phyloP scores from a whole-genome alignment of 2,329 filamentous ascomycete genomes.

The Epichloe typhina region DNA sequence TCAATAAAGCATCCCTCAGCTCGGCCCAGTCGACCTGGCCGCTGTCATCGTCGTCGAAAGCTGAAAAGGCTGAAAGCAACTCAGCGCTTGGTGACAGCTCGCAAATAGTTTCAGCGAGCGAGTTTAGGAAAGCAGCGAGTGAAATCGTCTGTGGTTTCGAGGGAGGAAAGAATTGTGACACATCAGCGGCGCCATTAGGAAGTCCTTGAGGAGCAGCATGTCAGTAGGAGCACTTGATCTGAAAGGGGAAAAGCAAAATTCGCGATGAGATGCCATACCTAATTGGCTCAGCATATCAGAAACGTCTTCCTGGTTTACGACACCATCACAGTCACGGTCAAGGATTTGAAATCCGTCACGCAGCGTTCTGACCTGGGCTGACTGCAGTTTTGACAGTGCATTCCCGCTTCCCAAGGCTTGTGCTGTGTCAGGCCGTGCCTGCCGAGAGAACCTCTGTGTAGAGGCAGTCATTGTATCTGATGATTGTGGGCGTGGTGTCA shows the following conservation, averaged over 20 bases:
- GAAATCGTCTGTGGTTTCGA: slow-evolving; percentile 60
- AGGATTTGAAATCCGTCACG: slow-evolving; percentile 89
- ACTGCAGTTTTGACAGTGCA: slow-evolving; percentile 60
- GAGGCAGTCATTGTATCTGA: slow-evolving; percentile 22
- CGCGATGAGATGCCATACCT: slow-evolving; percentile 32
- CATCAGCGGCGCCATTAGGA: slow-evolving; percentile 54
- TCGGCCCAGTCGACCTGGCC: slow-evolving; percentile 80
- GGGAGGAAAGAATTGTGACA: slow-evolving; percentile 73
- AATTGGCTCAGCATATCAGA: slow-evolving; percentile 78
- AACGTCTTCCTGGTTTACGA: slow-evolving; percentile 71
- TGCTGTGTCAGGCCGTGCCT: slow-evolving; percentile 16
- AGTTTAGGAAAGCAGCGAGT: slow-evolving; percentile 75
- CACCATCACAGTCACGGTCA: slow-evolving; percentile 76
- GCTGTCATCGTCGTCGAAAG: slow-evolving; percentile 91
- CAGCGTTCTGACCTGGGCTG: slow-evolving; percentile 72
- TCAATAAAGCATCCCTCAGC: slow-evolving; percentile 67
- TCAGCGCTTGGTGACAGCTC: slow-evolving; percentile 67
- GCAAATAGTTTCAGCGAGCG: slow-evolving; percentile 60
- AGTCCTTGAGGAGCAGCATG: slow-evolving; percentile 40
- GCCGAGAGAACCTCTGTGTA: slow-evolving; percentile 21
- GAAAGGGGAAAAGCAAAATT: not conserved
- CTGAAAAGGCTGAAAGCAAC: slow-evolving; percentile 78
- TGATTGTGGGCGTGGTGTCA: slow-evolving; percentile 23
- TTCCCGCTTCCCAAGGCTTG: slow-evolving; percentile 32
- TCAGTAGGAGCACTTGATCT: not conserved